A percentile compares a stretch with the other conserved stretches of the same genome.
Evolutionary conservation across 164 flowering plant species (phyloP).

Genomic region (Piper longum): DNA sequence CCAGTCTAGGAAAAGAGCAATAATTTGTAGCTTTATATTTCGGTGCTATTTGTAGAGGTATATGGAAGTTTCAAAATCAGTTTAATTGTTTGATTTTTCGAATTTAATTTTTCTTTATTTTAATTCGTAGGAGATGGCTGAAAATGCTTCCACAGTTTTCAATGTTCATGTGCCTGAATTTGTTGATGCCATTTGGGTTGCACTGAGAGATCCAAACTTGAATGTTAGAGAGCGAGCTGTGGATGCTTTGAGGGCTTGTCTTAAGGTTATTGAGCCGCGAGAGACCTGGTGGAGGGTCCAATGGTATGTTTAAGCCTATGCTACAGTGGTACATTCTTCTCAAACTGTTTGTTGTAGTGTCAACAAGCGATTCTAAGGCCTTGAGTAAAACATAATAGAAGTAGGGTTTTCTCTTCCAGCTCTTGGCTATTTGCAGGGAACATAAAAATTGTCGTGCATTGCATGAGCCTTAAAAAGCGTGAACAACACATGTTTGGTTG

Average conservation of each 20-base stretch:
- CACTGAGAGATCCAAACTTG: constrained; percentile 74
- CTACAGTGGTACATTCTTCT: not conserved
- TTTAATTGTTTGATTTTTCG: not conserved
- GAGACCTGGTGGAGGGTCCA: constrained; percentile 99
- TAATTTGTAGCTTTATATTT: no score
- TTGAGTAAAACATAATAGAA: no score
- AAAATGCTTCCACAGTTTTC: constrained; percentile 97
- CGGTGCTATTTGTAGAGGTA: not conserved
- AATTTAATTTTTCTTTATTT: not conserved
- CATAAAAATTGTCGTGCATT: no score
- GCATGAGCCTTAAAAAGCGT: no score
- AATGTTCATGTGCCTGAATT: constrained; percentile 93
- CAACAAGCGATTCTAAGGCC: not conserved
- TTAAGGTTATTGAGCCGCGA: constrained; percentile 90
- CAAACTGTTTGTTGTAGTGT: not conserved
- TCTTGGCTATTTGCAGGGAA: no score
- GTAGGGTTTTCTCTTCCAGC: no score
- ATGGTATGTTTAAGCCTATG: constrained; percentile 35
- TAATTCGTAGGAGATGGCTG: constrained; percentile 83
- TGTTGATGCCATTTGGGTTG: constrained; percentile 98
- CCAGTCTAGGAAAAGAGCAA: no score
- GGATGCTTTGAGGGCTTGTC: constrained; percentile 98
- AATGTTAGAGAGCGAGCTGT: constrained; percentile 82
- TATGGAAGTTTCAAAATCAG: not conserved
- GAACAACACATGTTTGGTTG: no score